Base-by-base conservation (phyloP, 768 basidiomycete species). In the Boletus insuetus region DNA sequence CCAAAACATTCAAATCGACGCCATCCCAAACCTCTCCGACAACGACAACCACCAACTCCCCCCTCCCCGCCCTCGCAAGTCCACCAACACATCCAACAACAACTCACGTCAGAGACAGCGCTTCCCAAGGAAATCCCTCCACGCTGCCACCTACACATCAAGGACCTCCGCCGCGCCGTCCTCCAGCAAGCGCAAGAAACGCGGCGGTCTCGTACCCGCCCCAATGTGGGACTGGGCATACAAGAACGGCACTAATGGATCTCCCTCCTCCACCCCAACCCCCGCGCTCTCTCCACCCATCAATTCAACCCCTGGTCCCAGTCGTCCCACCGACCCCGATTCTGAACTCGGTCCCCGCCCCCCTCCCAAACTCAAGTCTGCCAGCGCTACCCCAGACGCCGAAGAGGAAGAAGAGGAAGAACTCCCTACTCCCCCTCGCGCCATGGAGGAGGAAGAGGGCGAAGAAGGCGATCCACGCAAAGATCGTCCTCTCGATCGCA, bases 141-240 rank as follows among this genome's bases (percentile, higher is more conserved):
- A 46, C 51, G 8, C 48, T n/a, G 37, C 40, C 34, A 46, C 51
- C 10, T 56, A 54, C 47, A 1, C 53, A 8, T 39, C 46, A 37
- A 58, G 51, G 40, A 22, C 61, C 7, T 47, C 46, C n/a, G 43
- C 42, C 16, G 34, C 34, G 34, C 41, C 68, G 16, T 49, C 60
- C 9, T 58, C 53, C 5, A 67, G 58, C 48, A 73, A 73, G 14
- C 71, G 78, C 58, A 79, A 75, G 68, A 82, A 83, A 64, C 79
- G 84, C 49, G 81, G 85, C 62, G 86, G 85, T 52, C 77, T 90
- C 56, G 84, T 89, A 1, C 88, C 90, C 29, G 84, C 84, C 35
- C 82, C 82, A 51, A 92, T 91, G 88, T 92, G 90, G 91, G 89
- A 81, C 24, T 93, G 91, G 90, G 89, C 84, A 14, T 79, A 79